phyloP scores from a whole-genome alignment of 352 stramenopile species.

The Aphanomyces stellatus region DNA sequence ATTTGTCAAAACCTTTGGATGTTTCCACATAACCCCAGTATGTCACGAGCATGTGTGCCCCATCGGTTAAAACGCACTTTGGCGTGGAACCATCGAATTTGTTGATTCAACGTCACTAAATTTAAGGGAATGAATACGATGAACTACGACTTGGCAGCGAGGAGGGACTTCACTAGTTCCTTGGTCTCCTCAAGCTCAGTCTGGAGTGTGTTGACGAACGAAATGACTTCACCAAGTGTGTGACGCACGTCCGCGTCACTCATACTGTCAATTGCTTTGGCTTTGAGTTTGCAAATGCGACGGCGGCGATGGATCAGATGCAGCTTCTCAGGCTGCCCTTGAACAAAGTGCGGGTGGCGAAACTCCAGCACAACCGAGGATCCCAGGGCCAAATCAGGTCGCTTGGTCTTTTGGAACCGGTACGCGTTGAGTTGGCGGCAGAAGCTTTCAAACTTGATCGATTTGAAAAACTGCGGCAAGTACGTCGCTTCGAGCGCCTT shows the following conservation, averaged over 20 bases:
- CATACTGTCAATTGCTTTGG: not conserved
- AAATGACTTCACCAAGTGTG: not conserved
- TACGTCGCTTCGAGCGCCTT: conserved; percentile 76
- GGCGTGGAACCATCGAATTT: no score
- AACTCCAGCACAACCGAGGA: conserved; percentile 2
- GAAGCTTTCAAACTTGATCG: conserved; percentile 93
- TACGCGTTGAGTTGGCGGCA: conserved; percentile 94
- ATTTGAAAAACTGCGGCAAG: conserved; percentile 92
- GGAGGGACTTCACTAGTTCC: not conserved
- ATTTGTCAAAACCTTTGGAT: no score
- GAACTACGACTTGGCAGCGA: not conserved
- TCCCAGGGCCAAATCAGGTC: no score
- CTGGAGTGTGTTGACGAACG: conserved; percentile 10
- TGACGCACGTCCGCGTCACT: conserved; percentile 1
- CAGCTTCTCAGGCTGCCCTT: conserved; percentile 1
- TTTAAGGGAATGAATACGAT: not conserved
- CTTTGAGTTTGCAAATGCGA: not conserved
- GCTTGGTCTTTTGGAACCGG: conserved; percentile 71
- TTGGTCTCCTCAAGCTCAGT: conserved; percentile 12
- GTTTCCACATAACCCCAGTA: no score
- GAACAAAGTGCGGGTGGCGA: conserved; percentile 14
- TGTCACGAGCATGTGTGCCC: not conserved
- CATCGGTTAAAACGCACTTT: not conserved
- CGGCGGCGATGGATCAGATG: conserved; percentile 4
- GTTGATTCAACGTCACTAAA: no score